phyloP scores from a whole-genome alignment of 164 flowering plant genomes.

The Piper longum region DNA sequence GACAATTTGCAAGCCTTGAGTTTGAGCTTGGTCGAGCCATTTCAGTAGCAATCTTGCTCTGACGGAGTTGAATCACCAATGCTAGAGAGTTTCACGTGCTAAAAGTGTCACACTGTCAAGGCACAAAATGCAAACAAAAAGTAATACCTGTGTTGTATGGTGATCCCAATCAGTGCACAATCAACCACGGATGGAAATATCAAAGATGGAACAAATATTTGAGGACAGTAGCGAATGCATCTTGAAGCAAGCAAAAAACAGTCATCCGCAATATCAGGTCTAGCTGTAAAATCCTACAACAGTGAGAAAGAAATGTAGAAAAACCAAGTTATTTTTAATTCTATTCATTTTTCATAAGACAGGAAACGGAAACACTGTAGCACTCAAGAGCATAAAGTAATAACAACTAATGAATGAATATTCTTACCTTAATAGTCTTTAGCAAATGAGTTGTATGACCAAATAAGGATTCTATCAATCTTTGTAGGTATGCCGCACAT shows the following conservation, averaged over 20 bases:
- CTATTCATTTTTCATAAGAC: neutral
- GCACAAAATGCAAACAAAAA: too few relatives aligned
- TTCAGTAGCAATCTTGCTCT: too few relatives aligned
- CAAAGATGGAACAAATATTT: constrained; percentile 68
- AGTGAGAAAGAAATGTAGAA: neutral
- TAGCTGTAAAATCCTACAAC: constrained; percentile 20
- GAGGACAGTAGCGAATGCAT: constrained; percentile 95
- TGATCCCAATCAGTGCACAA: constrained; percentile 82
- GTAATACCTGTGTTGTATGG: constrained; percentile 81
- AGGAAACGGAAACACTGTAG: neutral
- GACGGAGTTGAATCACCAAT: too few relatives aligned
- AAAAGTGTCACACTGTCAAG: too few relatives aligned
- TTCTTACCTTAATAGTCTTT: constrained; percentile 51
- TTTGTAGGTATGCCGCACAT: constrained; percentile 68
- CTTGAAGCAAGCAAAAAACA: constrained; percentile 94
- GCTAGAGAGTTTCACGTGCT: too few relatives aligned
- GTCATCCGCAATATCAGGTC: constrained; percentile 98
- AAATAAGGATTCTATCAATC: constrained; percentile 74
- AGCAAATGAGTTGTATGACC: constrained; percentile 73
- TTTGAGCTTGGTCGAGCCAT: too few relatives aligned
- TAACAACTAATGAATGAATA: neutral
- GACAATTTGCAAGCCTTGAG: too few relatives aligned
- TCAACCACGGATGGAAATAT: constrained; percentile 72
- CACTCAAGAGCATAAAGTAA: neutral
- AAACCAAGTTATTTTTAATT: neutral